These are phyloP conservation scores for Cicer chorassanicum DNA, from an alignment of 306 rosid genomes.

Conservation along the genomic window DNA sequence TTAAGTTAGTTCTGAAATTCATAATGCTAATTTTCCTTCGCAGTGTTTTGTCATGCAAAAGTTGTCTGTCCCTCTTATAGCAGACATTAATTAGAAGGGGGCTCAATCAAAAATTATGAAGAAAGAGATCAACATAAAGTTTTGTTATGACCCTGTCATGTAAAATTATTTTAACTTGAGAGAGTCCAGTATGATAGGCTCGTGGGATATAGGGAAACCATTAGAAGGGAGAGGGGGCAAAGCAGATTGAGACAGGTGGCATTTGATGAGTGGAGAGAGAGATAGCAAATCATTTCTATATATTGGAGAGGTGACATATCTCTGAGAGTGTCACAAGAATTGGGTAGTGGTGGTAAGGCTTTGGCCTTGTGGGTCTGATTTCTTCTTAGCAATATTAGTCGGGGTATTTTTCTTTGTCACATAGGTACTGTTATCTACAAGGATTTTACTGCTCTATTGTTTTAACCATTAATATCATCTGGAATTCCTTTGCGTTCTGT, in stretches of 20 bases:
- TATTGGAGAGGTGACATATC: background rate
- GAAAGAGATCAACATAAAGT: background rate
- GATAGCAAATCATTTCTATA: background rate
- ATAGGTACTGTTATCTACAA: background rate
- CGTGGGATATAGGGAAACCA: background rate
- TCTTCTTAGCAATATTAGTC: background rate
- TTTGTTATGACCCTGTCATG: background rate
- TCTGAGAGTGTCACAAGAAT: background rate
- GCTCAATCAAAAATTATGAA: background rate
- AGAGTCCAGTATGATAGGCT: background rate
- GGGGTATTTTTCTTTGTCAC: background rate
- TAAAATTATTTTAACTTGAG: background rate
- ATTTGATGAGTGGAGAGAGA: constrained; percentile 23
- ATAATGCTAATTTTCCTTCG: background rate
- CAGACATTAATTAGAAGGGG: constrained; percentile 14
- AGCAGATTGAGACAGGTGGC: background rate
- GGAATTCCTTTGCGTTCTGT: background rate
- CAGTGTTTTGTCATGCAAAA: background rate
- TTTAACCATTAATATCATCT: background rate
- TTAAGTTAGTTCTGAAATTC: background rate
- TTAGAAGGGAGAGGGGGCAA: constrained; percentile 13
- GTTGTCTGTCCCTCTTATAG: background rate
- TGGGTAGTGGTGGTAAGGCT: background rate
- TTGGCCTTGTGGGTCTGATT: background rate
- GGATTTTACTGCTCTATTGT: background rate